Evolutionary conservation across 495 filamentous ascomycete genomes (phyloP), one percentile per base, ranked within the genome.

Genomic region (Recurvomyces mirabilis): DNA sequence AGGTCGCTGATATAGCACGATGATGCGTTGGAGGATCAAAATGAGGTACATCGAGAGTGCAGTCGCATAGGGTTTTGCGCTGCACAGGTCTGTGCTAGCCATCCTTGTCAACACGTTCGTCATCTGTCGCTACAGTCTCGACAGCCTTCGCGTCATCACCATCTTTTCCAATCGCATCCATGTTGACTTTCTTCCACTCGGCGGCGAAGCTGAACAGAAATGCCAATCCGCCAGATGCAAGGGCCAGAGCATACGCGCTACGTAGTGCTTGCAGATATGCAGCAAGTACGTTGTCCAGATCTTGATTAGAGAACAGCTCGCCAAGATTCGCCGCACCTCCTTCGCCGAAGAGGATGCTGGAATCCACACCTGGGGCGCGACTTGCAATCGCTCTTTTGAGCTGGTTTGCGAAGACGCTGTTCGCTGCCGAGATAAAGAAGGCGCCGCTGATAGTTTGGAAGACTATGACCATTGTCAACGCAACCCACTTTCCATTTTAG

Each of bases 381-480:
- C 5, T 35, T 14, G 12, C 5, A 9, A 35, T 35, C 9, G n/a
- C 18, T 17, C 12, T 5, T 17, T 9, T 17, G 5, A 35, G 32
- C 15, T 35, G 32, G 34, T 64, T 62, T 1, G 54, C 42, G 40
- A 64, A 64, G 29, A 64, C 53, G 41, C 58, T 59, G 28, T 64
- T 55, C 1, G 58, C 60, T 19, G 57, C 55, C 18, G 47, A 45
- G 31, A 62, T 53, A 21, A 53, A 33, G 25, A 64, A 35, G 2
- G 60, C 57, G 39, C 57, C 57, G 37, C 60, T 60, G 12, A 64
- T 48, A 5, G 53, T 54, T 22, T 62, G 60, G 60, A 59, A 59
- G 50, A 64, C 62, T 21, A n/a, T n/a, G n/a, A n/a, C n/a, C n/a
- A n/a, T n/a, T n/a, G n/a, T n/a, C n/a, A n/a, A n/a, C n/a, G n/a